These are phyloP conservation scores for Cladophialophora chaetospira DNA, from an alignment of 2,329 filamentous ascomycete genomes.

Conservation along the genomic window DNA sequence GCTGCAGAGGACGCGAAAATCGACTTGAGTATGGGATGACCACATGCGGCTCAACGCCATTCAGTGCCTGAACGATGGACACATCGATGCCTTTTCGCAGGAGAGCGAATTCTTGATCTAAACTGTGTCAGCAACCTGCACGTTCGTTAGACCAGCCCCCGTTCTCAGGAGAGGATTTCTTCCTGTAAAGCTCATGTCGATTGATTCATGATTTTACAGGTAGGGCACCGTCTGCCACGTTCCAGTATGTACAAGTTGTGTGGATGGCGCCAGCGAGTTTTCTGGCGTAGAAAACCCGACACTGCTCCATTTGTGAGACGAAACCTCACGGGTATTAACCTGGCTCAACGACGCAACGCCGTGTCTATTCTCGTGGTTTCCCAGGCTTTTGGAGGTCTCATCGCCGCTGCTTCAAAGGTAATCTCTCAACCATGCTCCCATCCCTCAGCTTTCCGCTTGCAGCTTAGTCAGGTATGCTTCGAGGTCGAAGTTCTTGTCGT, in stretches of 20 bases:
- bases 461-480: conserved; percentile 69
- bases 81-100: neutral
- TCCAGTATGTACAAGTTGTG: conserved; percentile 29
- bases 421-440: neutral
- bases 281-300: conserved; percentile 6
- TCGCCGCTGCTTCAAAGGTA: neutral
- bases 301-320: conserved; percentile 13
- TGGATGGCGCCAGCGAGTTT: conserved; percentile 15
- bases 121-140: no score
- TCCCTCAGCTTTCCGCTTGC: conserved; percentile 29
- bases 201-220: conserved; percentile 24
- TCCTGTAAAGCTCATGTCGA: conserved; percentile 12
- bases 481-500: conserved; percentile 88
- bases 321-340: conserved; percentile 22
- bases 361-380: conserved; percentile 18
- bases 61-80: neutral
- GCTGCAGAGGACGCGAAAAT: no score
- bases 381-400: conserved; percentile 7
- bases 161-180: no score
- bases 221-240: conserved; percentile 10
- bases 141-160: no score
- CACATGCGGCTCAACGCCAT: neutral
- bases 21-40: neutral
- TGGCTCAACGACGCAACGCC: conserved; percentile 22
- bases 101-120: no score